phyloP scores from a whole-genome alignment of 257 asterid genomes.

The Henckelia pumila region DNA sequence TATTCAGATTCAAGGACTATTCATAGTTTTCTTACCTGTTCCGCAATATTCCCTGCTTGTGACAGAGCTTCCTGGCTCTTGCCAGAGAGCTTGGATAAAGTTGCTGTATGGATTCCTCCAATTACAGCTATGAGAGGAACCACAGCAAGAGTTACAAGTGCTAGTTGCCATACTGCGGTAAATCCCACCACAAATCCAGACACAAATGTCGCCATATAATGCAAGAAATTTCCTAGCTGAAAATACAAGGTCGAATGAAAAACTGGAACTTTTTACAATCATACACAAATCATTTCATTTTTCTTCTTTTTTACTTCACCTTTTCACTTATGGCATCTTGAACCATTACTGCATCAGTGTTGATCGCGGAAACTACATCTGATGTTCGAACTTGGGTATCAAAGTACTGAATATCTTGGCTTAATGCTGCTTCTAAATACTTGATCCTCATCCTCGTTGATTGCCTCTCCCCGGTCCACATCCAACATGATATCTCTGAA shows the following conservation, averaged over 20 bases:
- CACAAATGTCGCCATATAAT: constrained; percentile 88
- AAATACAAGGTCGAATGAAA: background rate
- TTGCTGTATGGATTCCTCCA: constrained; percentile 68
- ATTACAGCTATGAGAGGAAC: constrained; percentile 91
- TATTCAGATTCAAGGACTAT: background rate
- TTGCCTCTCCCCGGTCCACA: constrained; percentile 97
- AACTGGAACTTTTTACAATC: background rate
- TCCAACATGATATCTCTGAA: constrained; percentile 97
- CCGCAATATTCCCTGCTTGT: constrained; percentile 84
- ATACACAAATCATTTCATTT: background rate
- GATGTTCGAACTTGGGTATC: constrained; percentile 88
- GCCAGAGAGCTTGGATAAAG: constrained; percentile 64
- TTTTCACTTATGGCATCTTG: constrained; percentile 97
- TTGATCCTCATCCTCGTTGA: constrained; percentile 85
- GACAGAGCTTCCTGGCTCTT: constrained; percentile 84
- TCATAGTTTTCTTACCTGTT: constrained; percentile 52
- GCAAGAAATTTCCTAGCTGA: constrained; percentile 95
- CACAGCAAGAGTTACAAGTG: constrained; percentile 79
- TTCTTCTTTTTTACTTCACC: constrained; percentile 33
- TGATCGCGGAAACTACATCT: constrained; percentile 88
- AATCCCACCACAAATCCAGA: constrained; percentile 93
- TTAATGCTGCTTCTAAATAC: constrained; percentile 75
- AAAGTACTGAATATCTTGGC: constrained; percentile 81
- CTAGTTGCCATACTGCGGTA: constrained; percentile 88
- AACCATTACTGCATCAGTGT: constrained; percentile 82